A percentile compares a stretch with the other conserved stretches of the same genome.
Conservation (phyloP, 2,329 filamentous ascomycete genomes). For the Pyricularia sp. region DNA sequence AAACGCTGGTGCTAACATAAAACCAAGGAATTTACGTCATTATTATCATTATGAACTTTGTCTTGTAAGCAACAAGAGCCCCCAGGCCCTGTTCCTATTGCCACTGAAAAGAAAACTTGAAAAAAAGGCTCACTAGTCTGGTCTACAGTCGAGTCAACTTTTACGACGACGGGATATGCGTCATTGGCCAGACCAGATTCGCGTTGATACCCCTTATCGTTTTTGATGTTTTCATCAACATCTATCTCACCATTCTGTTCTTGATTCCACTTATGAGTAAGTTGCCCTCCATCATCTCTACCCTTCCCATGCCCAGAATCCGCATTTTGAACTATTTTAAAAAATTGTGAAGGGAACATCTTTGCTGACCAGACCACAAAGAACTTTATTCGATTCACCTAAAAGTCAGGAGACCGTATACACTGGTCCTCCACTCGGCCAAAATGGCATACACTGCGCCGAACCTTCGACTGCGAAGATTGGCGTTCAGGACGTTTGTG, state of each 20-base stretch:
- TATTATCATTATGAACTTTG: constrained; percentile 1
- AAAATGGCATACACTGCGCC: neutral
- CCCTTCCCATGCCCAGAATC: too few relatives aligned
- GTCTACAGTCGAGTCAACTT: neutral
- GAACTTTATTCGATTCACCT: neutral
- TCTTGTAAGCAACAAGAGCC: neutral
- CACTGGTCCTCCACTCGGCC: neutral
- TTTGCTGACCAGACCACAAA: neutral
- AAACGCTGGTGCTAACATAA: neutral
- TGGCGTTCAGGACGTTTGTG: neutral
- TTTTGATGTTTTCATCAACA: neutral
- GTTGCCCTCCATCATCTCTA: neutral
- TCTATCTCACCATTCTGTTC: neutral
- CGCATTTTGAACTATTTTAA: too few relatives aligned
- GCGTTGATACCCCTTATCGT: constrained; percentile 1
- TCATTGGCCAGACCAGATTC: neutral
- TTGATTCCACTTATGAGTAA: neutral
- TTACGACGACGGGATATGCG: neutral
- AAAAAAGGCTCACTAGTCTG: neutral
- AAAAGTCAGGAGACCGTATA: neutral
- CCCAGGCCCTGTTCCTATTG: neutral
- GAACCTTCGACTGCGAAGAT: neutral
- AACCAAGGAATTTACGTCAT: neutral
- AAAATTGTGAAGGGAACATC: neutral
- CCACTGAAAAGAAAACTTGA: neutral